A percentile compares a stretch with the other conserved stretches of the same genome.
These are phyloP conservation scores for Solioccasus polychromus DNA, from an alignment of 768 basidiomycete species.

Conservation along the genomic window DNA sequence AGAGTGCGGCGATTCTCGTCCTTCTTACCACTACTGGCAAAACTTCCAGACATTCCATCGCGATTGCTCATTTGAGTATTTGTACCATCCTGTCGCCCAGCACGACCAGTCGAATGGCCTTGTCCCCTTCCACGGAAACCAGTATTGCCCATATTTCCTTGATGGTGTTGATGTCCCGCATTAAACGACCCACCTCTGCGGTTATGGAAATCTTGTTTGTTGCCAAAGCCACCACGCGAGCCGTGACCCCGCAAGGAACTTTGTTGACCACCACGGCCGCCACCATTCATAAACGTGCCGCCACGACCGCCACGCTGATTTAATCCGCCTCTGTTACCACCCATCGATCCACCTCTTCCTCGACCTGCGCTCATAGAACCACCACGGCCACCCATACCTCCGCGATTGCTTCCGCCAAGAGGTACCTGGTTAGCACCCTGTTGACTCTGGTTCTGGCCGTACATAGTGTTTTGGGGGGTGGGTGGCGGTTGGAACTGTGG, in stretches of 20 bases:
- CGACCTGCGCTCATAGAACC: slow-evolving; percentile 31
- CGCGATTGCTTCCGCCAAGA: slow-evolving; percentile 42
- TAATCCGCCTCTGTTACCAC: slow-evolving; percentile 42
- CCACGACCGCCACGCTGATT: slow-evolving; percentile 42
- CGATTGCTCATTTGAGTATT: slow-evolving; percentile 40
- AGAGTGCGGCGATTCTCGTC: slow-evolving; percentile 89
- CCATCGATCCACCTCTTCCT: slow-evolving; percentile 51
- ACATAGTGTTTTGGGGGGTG: slow-evolving; percentile 27
- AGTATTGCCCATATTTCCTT: slow-evolving; percentile 37
- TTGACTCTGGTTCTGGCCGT: slow-evolving; percentile 37
- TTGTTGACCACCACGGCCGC: slow-evolving; percentile 46
- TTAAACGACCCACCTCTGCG: slow-evolving; percentile 66
- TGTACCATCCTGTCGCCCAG: slow-evolving; percentile 38
- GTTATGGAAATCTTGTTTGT: slow-evolving; percentile 59
- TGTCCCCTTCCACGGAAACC: slow-evolving; percentile 63
- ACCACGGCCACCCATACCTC: slow-evolving; percentile 45
- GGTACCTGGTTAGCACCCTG: slow-evolving; percentile 41
- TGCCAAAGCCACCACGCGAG: slow-evolving; percentile 64
- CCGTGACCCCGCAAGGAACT: slow-evolving; percentile 59
- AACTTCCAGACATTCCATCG: slow-evolving; percentile 48
- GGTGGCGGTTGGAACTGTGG: slow-evolving; percentile 52
- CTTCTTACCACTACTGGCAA: slow-evolving; percentile 63
- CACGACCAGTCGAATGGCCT: slow-evolving; percentile 42
- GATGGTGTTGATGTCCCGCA: slow-evolving; percentile 40
- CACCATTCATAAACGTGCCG: slow-evolving; percentile 30